Conservation (phyloP, 805 yeast genomes). For the Pichia californica region DNA sequence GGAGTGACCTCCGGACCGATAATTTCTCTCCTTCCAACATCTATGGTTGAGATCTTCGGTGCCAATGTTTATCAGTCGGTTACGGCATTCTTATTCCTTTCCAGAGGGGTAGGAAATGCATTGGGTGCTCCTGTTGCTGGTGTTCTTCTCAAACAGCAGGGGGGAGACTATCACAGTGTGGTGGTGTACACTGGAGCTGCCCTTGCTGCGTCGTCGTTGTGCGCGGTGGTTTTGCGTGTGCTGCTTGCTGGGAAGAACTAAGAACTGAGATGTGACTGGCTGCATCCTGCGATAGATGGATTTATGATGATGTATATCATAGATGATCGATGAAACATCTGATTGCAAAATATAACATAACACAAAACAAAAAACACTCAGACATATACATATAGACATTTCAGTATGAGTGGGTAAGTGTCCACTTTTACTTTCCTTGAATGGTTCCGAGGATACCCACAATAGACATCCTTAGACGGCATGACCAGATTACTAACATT, state of each 20-base stretch:
- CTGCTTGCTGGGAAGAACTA: neutral
- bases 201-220: neutral
- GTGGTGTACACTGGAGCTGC: slow-evolving; percentile 7
- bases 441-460: too few species aligned
- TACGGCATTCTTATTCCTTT: slow-evolving; percentile 30
- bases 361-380: neutral
- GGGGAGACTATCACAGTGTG: neutral
- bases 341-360: too few species aligned
- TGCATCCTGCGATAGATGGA: too few species aligned
- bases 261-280: too few species aligned
- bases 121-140: slow-evolving; percentile 34
- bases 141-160: slow-evolving; percentile 17
- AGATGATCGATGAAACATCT: too few species aligned
- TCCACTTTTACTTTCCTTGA: too few species aligned
- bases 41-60: slow-evolving; percentile 31
- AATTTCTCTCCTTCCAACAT: slow-evolving; percentile 29
- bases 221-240: neutral
- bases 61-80: slow-evolving; percentile 28
- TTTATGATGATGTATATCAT: too few species aligned
- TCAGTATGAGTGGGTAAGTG: slow-evolving; percentile 10
- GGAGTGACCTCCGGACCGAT: slow-evolving; percentile 34
- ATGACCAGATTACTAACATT: too few species aligned
- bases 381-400: too few species aligned
- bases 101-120: slow-evolving; percentile 30
- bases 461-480: too few species aligned